phyloP scores from a whole-genome alignment of 2,329 filamentous ascomycete species.

The Fusarium globosum region DNA sequence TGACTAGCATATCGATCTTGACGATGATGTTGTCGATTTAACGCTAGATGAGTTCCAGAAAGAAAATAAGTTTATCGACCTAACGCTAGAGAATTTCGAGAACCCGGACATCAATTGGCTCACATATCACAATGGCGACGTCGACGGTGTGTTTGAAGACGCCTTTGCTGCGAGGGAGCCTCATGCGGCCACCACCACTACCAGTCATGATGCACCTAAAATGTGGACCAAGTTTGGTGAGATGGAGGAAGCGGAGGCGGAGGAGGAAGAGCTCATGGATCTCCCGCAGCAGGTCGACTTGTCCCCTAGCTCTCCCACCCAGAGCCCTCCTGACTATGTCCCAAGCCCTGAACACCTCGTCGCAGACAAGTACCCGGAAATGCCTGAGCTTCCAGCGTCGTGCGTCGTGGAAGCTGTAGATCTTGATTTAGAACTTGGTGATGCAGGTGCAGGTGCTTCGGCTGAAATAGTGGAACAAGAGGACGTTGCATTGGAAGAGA shows the following conservation, averaged over 20 bases:
- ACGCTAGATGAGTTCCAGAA: constrained; percentile 5
- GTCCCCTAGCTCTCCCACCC: constrained; percentile 8
- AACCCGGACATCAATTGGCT: constrained; percentile 8
- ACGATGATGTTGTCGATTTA: constrained; percentile 13
- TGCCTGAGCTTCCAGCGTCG: constrained; percentile 3
- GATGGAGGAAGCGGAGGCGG: constrained; percentile 8
- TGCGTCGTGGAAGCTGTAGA: background rate
- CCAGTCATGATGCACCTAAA: constrained; percentile 3
- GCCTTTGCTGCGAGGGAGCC: constrained; percentile 14
- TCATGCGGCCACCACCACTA: background rate
- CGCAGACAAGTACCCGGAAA: constrained; percentile 11
- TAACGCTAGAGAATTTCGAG: constrained; percentile 5
- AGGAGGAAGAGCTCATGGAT: constrained; percentile 12
- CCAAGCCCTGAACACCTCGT: constrained; percentile 4
- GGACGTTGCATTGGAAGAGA: background rate
- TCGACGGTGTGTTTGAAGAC: constrained; percentile 21
- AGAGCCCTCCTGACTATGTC: constrained; percentile 1
- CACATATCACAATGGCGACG: background rate
- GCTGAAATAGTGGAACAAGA: constrained; percentile 4
- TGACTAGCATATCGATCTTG: constrained; percentile 10
- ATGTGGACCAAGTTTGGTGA: constrained; percentile 38
- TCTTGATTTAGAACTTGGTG: background rate
- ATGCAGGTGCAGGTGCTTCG: background rate
- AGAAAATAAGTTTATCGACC: constrained; percentile 6
- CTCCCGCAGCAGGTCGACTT: constrained; percentile 10